Conservation (phyloP, 352 stramenopile genomes). For the Pythium vanterpoolii region DNA sequence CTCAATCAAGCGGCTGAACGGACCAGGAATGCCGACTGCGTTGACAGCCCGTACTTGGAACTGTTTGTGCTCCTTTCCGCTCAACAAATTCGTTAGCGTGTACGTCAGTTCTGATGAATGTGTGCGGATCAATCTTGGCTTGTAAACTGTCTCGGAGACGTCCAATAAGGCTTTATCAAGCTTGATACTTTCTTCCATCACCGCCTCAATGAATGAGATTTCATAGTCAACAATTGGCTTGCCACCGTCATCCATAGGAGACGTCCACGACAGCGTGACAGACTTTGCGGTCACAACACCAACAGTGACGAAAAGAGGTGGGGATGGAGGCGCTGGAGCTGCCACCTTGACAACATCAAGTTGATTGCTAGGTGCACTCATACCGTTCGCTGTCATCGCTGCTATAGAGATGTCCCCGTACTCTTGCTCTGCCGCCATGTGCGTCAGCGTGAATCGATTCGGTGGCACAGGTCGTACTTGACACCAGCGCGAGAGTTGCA, state of each 20-base stretch:
- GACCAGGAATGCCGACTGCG: slow-evolving; percentile 43
- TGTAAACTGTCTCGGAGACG: slow-evolving; percentile 59
- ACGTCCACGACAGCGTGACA: slow-evolving; percentile 61
- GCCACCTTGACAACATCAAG: slow-evolving; percentile 33
- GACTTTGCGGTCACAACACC: slow-evolving; percentile 56
- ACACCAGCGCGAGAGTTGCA: slow-evolving; percentile 53
- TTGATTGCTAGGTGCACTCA: slow-evolving; percentile 43
- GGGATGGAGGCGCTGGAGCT: slow-evolving; percentile 32
- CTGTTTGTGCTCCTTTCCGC: slow-evolving; percentile 59
- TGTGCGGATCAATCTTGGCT: slow-evolving; percentile 44
- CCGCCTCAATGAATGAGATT: slow-evolving; percentile 52
- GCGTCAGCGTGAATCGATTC: slow-evolving; percentile 40
- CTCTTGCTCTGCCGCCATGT: slow-evolving; percentile 39
- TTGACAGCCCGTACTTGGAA: slow-evolving; percentile 69
- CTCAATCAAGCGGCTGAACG: slow-evolving; percentile 41
- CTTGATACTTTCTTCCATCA: slow-evolving; percentile 47
- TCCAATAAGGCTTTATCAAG: slow-evolving; percentile 44
- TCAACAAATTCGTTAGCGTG: slow-evolving; percentile 46
- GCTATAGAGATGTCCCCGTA: slow-evolving; percentile 46
- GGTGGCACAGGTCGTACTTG: slow-evolving; percentile 38
- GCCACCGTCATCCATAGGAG: slow-evolving; percentile 56
- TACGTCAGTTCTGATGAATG: slow-evolving; percentile 33
- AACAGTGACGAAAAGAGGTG: slow-evolving; percentile 43
- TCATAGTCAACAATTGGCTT: slow-evolving; percentile 63
- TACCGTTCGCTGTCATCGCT: slow-evolving; percentile 57